Percentiles rank a stretch among this genome's conserved stretches.
Evolutionary conservation across 305 asterid genomes (phyloP).

Genomic region (Lippia alba): DNA sequence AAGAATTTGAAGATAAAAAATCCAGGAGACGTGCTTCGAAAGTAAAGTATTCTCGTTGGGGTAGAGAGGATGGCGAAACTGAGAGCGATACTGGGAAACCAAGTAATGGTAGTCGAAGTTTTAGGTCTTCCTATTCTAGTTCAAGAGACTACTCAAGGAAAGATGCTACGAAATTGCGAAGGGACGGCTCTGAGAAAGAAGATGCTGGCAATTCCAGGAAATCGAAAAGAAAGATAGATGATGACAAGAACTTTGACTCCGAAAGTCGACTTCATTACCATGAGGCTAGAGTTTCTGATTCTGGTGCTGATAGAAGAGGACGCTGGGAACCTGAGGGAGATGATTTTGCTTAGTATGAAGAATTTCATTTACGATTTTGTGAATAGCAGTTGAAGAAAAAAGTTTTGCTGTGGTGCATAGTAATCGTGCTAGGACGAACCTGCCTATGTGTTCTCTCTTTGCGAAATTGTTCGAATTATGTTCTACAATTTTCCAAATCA

Average conservation of each 20-base stretch:
- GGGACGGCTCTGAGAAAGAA: slow-evolving; percentile 29
- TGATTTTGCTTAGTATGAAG: slow-evolving; percentile 30
- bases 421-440: too few relatives aligned
- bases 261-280: slow-evolving; percentile 23
- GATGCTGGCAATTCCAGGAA: slow-evolving; percentile 20
- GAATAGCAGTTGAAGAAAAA: too few relatives aligned
- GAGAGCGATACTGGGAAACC: slow-evolving; percentile 30
- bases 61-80: slow-evolving; percentile 35
- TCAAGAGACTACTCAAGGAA: slow-evolving; percentile 32
- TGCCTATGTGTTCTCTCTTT: too few relatives aligned
- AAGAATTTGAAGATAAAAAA: slow-evolving; percentile 40
- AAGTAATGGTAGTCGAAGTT: slow-evolving; percentile 21
- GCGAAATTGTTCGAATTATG: too few relatives aligned
- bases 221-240: slow-evolving; percentile 41
- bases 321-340: slow-evolving; percentile 58
- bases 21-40: slow-evolving; percentile 25
- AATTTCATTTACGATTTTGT: too few relatives aligned
- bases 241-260: slow-evolving; percentile 35
- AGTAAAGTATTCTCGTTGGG: slow-evolving; percentile 27
- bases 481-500: too few relatives aligned
- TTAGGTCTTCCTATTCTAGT: slow-evolving; percentile 35
- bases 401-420: too few relatives aligned
- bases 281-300: slow-evolving; percentile 17
- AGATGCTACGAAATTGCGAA: slow-evolving; percentile 18
- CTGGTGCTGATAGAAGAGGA: slow-evolving; percentile 42